A percentile compares a stretch with the other conserved stretches of the same genome.
phyloP scores from a whole-genome alignment of 208 protist genomes.

The Trypanosomatidae sp. region DNA sequence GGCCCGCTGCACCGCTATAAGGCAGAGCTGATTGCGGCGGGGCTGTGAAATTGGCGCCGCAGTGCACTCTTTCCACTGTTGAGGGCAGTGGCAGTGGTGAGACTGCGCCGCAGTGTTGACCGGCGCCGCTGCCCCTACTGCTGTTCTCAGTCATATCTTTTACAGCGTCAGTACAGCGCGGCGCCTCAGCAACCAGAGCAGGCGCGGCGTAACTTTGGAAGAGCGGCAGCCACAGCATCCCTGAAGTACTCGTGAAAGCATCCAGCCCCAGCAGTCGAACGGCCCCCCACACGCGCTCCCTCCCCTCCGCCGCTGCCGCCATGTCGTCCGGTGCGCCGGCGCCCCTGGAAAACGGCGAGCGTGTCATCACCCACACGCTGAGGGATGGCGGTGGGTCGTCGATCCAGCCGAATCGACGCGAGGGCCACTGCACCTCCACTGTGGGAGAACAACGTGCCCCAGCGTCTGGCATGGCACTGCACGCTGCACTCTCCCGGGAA shows the following conservation, averaged over 20 bases:
- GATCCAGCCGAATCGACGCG: conserved; percentile 22
- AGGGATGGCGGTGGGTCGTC: conserved; percentile 9
- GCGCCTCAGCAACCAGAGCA: not conserved
- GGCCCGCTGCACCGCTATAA: not conserved
- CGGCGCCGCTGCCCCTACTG: not conserved
- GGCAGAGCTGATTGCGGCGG: not conserved
- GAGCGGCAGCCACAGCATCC: conserved; percentile 33
- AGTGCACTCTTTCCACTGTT: not conserved
- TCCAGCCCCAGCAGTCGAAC: conserved; percentile 16
- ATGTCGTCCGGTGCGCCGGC: not conserved
- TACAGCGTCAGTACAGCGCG: not conserved
- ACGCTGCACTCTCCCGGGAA: not conserved
- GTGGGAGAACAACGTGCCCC: not conserved
- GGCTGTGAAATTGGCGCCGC: not conserved
- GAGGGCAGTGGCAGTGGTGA: not conserved
- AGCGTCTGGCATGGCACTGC: not conserved
- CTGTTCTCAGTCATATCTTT: not conserved
- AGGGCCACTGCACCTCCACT: conserved; percentile 23
- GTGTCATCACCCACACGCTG: conserved; percentile 16
- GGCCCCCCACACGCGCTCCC: conserved; percentile 16
- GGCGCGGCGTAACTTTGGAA: conserved; percentile 9
- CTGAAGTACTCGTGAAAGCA: conserved; percentile 12
- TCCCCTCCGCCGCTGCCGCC: not conserved
- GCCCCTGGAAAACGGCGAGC: not conserved
- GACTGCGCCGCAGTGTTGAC: not conserved